These are phyloP conservation scores for Fraxinus paxiana DNA, from an alignment of 305 asterid species.

Conservation along the genomic window DNA sequence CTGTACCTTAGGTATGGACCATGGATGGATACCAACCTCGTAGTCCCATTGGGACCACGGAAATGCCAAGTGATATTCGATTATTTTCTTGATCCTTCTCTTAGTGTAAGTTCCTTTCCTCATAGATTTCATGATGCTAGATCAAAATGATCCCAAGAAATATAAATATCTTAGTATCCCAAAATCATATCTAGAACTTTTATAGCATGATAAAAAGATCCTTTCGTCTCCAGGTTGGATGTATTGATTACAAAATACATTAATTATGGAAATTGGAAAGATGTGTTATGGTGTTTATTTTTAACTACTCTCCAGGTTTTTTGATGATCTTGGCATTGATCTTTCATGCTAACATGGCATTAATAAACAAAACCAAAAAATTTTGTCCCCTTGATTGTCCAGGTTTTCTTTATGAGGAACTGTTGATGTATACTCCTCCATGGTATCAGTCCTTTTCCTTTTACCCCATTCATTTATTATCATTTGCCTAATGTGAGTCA, in stretches of 20 bases:
- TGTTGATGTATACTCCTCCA: background rate
- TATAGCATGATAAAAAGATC: background rate
- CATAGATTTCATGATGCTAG: background rate
- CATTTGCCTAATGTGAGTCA: background rate
- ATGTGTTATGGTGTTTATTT: background rate
- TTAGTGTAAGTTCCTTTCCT: conserved; percentile 41
- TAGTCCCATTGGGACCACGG: conserved; percentile 67
- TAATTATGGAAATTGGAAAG: background rate
- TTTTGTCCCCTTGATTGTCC: background rate
- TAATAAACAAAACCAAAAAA: background rate
- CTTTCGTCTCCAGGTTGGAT: background rate
- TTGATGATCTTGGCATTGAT: background rate
- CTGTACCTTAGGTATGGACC: conserved; percentile 67
- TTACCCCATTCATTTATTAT: background rate
- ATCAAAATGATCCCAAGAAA: background rate
- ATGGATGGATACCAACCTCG: conserved; percentile 94
- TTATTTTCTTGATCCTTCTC: conserved; percentile 72
- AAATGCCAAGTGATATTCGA: conserved; percentile 80
- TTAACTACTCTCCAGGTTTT: background rate
- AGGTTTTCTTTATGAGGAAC: background rate
- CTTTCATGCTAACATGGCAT: background rate
- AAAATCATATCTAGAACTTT: background rate
- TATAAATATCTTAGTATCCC: background rate
- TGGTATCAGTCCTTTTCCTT: background rate
- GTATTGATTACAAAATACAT: background rate